Percentiles rank a stretch among this genome's conserved stretches.
These are phyloP conservation scores for Lepidopterella palustris DNA, from an alignment of 495 filamentous ascomycete genomes.

Conservation along the genomic window DNA sequence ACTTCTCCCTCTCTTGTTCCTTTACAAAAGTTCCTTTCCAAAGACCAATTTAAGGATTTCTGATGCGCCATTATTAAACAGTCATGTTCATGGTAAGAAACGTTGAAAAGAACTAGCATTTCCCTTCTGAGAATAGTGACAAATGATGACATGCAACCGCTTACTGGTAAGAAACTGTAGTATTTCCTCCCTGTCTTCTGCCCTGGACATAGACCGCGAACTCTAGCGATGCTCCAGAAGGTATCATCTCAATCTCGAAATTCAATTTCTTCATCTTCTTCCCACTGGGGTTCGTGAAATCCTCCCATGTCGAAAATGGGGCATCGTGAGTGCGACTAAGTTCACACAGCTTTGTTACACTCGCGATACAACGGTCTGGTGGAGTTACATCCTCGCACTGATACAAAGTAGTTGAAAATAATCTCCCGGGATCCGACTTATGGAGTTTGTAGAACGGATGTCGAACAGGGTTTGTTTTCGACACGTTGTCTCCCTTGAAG, in stretches of 20 bases:
- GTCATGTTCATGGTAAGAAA: too few species aligned
- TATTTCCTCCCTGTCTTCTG: not conserved
- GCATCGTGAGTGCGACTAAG: not conserved
- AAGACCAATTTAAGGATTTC: too few species aligned
- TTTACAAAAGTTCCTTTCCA: too few species aligned
- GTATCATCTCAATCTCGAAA: not conserved
- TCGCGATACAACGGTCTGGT: not conserved
- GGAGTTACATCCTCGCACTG: not conserved
- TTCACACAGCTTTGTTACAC: not conserved
- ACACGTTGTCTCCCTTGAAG: not conserved
- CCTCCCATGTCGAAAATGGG: not conserved
- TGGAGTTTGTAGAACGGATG: not conserved
- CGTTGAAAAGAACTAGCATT: too few species aligned
- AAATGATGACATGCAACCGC: too few species aligned
- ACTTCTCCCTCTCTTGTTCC: too few species aligned
- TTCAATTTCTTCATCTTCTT: not conserved
- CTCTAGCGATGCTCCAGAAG: not conserved
- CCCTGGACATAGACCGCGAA: not conserved
- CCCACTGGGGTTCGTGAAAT: not conserved
- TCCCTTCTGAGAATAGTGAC: too few species aligned
- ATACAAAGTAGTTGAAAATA: not conserved
- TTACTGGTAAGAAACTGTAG: too few species aligned
- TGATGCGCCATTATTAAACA: too few species aligned
- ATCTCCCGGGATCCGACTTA: not conserved
- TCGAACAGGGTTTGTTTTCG: not conserved